These are phyloP conservation scores for Guillardia theta DNA, from an alignment of 78 protist genomes.

Conservation along the genomic window DNA sequence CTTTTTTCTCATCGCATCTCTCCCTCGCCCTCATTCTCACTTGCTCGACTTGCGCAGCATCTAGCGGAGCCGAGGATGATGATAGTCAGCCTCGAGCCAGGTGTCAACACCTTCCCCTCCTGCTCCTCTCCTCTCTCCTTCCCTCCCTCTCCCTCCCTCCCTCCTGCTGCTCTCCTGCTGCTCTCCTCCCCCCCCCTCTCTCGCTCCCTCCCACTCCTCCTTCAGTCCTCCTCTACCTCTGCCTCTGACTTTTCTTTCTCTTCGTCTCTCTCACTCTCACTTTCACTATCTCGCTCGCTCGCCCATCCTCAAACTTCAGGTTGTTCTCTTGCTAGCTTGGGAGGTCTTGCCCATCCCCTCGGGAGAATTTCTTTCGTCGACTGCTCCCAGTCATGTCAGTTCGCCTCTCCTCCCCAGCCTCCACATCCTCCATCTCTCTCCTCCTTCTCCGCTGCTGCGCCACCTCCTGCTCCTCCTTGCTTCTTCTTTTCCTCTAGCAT, in stretches of 20 bases:
- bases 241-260: neutral
- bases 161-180: neutral
- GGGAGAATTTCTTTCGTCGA: neutral
- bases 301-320: neutral
- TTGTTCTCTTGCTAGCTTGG: neutral
- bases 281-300: neutral
- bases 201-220: neutral
- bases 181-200: neutral
- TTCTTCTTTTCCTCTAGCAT: neutral
- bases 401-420: neutral
- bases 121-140: neutral
- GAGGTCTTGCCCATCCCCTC: neutral
- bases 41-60: too few species aligned
- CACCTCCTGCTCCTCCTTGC: neutral
- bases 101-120: neutral
- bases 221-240: neutral
- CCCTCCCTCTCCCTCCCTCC: neutral
- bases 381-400: neutral
- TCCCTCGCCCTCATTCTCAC: too few species aligned
- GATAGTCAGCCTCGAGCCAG: neutral
- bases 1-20: neutral
- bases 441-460: neutral
- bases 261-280: neutral
- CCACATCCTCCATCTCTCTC: neutral
- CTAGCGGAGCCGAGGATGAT: too few species aligned